Conservation (phyloP, 306 rosid genomes). For the Prinsepia uniflora region DNA sequence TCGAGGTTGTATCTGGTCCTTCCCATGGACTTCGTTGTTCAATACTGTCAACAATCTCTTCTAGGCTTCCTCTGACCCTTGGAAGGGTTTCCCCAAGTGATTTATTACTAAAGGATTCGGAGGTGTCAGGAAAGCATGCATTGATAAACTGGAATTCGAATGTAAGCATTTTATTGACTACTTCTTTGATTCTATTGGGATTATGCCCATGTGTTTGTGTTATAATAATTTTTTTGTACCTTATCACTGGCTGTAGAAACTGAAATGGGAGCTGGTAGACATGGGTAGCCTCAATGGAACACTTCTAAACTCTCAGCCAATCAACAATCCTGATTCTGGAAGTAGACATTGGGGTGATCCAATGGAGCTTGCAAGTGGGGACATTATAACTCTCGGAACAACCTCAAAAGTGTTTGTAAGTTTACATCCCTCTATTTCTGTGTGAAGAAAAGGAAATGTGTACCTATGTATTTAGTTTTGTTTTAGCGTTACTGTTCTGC, state of each 20-base stretch:
- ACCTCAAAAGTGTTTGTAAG: constrained; percentile 74
- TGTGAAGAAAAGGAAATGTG: background rate
- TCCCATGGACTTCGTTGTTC: constrained; percentile 56
- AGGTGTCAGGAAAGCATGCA: constrained; percentile 97
- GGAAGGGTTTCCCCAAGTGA: constrained; percentile 89
- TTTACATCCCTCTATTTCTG: constrained; percentile 21
- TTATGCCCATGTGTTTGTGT: constrained; percentile 14
- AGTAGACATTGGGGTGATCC: constrained; percentile 81
- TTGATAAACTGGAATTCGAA: constrained; percentile 75
- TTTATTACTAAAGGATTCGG: constrained; percentile 66
- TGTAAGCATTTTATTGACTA: constrained; percentile 41
- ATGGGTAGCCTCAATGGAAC: constrained; percentile 99
- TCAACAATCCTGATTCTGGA: constrained; percentile 63
- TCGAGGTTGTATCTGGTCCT: constrained; percentile 94
- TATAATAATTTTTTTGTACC: constrained; percentile 22
- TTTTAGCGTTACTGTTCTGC: background rate
- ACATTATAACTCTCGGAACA: constrained; percentile 85
- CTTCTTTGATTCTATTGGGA: constrained; percentile 26
- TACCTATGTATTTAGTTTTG: background rate
- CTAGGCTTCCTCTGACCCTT: constrained; percentile 64
- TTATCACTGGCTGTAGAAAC: constrained; percentile 48
- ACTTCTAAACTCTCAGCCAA: constrained; percentile 61
- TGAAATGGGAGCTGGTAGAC: constrained; percentile 95
- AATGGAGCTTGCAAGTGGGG: constrained; percentile 70
- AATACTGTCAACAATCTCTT: constrained; percentile 46